Base-by-base conservation (phyloP, 2,329 filamentous ascomycete species). In the Shiraia sp. region DNA sequence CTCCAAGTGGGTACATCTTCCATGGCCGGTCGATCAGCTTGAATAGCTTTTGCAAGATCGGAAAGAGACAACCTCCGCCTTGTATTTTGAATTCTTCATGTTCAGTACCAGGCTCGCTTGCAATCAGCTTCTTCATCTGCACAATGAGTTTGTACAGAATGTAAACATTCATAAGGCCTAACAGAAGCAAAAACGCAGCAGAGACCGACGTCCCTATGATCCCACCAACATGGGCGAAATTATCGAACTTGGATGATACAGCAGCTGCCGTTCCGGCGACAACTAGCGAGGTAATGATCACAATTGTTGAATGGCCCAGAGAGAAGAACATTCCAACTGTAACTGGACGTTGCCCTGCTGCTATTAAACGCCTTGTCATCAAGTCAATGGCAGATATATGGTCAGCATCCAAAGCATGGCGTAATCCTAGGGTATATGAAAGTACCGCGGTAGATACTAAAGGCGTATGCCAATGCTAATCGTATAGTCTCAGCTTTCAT, bases 331-430 rank as follows among this genome's bases (percentile, higher is more conserved):
- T 96, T 30, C 92, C 93, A 1, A 97, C 92, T 0, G 91, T 92
- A 9, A 95, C 90, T 2, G 92, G 91, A 2, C 82, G 82, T 63
- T 93, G 89, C 13, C 90, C 90, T 0, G 88, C 81, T 0, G 91
- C 91, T 26, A 97, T 83, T 16, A 97, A 81, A 6, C 92, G 84
- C 3, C 93, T 81, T 1, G 93, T 97, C 85, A 95, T 95, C 26
- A 97, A 80, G 70, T 97, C 92, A 59, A 97, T 99, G 50, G 91
- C 92, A 28, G 82, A 83, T 51, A 88, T 88, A 64, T 97, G 93
- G 70, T 97, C 92, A n/a, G 92, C 93, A 63, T 97, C 93, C 31
- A 97, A 82, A n/a, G 92, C 92, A 75, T 97, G 92, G 29, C 92
- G 86, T 10, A 97, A 79, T 2, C 92, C 92, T 9, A 97, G 80